Conservation (phyloP, 108 stramenopile species). For the Schizochytrium sp. region DNA sequence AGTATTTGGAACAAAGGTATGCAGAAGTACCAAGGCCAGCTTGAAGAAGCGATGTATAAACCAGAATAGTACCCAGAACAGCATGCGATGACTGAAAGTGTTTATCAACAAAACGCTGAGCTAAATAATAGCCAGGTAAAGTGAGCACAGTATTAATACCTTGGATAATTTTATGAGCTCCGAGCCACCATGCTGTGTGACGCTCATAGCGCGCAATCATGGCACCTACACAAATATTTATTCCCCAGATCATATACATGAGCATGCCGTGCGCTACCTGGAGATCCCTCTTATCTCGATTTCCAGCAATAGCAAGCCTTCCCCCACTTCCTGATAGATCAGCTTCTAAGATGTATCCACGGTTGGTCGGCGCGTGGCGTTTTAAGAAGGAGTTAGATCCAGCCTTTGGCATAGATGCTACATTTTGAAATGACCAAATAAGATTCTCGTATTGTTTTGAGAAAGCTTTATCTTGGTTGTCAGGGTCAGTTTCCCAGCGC, state of each 20-base stretch:
- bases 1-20: neutral
- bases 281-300: constrained; percentile 32
- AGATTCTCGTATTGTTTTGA: neutral
- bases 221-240: constrained; percentile 25
- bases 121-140: neutral
- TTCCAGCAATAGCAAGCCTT: neutral
- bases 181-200: constrained; percentile 32
- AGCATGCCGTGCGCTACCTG: constrained; percentile 47
- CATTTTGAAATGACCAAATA: neutral
- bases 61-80: neutral
- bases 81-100: constrained; percentile 9
- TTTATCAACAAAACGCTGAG: constrained; percentile 25
- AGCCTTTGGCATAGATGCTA: neutral
- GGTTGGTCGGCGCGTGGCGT: neutral
- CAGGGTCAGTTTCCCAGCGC: neutral
- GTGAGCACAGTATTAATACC: constrained; percentile 39
- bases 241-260: constrained; percentile 56
- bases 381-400: neutral
- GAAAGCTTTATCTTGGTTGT: neutral
- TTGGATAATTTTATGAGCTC: neutral
- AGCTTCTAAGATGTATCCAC: constrained; percentile 36
- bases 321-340: neutral
- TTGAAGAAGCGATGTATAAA: constrained; percentile 6
- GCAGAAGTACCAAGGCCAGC: neutral
- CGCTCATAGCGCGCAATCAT: constrained; percentile 17